phyloP scores from a whole-genome alignment of 768 basidiomycete genomes.

The Cubamyces lactineus region DNA sequence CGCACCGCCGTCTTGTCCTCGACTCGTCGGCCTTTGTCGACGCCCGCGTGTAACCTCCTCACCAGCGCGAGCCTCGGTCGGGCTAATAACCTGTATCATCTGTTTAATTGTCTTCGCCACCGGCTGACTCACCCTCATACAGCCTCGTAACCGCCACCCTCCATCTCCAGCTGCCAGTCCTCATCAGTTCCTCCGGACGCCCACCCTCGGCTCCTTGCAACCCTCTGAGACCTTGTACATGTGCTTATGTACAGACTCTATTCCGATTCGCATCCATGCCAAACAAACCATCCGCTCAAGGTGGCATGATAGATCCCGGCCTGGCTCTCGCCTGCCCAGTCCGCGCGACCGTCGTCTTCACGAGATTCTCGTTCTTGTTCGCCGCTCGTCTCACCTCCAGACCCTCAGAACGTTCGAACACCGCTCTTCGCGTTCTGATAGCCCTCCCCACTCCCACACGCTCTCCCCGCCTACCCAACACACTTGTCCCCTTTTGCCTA shows the following conservation, averaged over 20 bases:
- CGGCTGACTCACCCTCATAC: neutral
- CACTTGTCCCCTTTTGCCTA: constrained; percentile 17
- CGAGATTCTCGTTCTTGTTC: neutral
- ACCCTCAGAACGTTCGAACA: constrained; percentile 9
- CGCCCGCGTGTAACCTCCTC: neutral
- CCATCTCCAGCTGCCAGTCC: neutral
- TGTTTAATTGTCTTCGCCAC: neutral
- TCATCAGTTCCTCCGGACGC: constrained; percentile 13
- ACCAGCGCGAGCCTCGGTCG: neutral
- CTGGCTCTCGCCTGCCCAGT: neutral
- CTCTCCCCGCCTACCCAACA: neutral
- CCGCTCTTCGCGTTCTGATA: constrained; percentile 14
- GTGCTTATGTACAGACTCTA: neutral
- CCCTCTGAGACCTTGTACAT: constrained; percentile 11
- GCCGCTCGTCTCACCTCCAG: constrained; percentile 4
- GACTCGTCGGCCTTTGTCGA: neutral
- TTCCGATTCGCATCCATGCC: neutral
- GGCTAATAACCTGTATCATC: too few species aligned
- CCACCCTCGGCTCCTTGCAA: neutral
- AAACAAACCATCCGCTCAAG: too few species aligned
- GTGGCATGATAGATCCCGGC: neutral
- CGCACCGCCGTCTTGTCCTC: neutral
- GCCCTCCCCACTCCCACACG: constrained; percentile 1
- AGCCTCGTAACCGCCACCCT: constrained; percentile 4
- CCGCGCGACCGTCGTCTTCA: neutral